phyloP scores from a whole-genome alignment of 1,284 basidiomycete genomes.

The Rhodotorula sp. region DNA sequence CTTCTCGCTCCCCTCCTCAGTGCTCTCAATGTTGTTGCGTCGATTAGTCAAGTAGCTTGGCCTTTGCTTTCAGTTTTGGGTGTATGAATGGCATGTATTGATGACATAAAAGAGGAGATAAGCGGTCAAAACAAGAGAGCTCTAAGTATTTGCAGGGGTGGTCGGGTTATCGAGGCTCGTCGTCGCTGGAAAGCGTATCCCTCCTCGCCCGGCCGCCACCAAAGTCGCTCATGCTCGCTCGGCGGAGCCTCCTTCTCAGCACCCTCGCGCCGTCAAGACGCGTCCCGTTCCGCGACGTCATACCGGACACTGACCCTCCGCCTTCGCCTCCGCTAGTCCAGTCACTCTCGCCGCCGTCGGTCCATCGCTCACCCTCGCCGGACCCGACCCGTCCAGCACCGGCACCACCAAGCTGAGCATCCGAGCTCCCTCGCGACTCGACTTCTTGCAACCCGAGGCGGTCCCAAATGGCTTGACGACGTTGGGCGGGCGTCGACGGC shows the following conservation, averaged over 20 bases:
- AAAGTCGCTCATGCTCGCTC: constrained; percentile 10
- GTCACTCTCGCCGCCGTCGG: constrained; percentile 9
- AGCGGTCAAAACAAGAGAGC: background rate
- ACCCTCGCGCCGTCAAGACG: background rate
- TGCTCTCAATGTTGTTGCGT: background rate
- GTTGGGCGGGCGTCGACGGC: constrained; percentile 5
- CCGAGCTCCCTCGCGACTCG: background rate
- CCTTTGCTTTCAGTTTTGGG: too few species aligned
- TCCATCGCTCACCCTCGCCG: background rate
- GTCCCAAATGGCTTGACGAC: constrained; percentile 24
- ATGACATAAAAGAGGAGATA: background rate
- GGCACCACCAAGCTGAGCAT: background rate
- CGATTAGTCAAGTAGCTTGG: too few species aligned
- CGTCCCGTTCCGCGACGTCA: background rate
- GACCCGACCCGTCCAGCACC: background rate
- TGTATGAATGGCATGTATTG: background rate
- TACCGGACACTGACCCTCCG: background rate
- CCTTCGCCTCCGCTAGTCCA: constrained; percentile 14
- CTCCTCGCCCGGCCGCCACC: background rate
- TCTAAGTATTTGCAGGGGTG: background rate
- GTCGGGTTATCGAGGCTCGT: background rate
- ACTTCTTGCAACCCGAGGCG: constrained; percentile 4
- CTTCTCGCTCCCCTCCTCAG: background rate
- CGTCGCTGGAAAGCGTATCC: constrained; percentile 1
- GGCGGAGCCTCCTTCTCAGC: background rate